These are phyloP conservation scores for Hymenotorrendiella dingleyae DNA, from an alignment of 2,329 filamentous ascomycete species.

Conservation along the genomic window DNA sequence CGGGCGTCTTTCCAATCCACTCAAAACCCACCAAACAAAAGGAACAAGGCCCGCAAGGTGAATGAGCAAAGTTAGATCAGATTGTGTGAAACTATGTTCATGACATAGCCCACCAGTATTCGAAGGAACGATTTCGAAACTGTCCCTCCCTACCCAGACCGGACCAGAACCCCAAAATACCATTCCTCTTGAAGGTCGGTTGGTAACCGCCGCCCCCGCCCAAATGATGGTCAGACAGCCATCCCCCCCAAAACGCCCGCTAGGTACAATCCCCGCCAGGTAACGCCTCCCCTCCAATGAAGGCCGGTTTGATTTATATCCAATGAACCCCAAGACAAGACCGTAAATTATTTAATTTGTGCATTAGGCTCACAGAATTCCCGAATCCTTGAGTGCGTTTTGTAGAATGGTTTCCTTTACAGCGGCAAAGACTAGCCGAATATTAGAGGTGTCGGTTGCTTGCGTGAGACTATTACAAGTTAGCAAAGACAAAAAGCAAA, in stretches of 20 bases:
- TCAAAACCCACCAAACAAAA: too few species aligned
- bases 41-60: too few species aligned
- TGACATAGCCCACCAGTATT: neutral
- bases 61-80: neutral
- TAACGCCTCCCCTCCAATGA: slow-evolving; percentile 24
- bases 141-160: neutral
- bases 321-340: slow-evolving; percentile 15
- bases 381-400: slow-evolving; percentile 96
- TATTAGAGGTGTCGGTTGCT: slow-evolving; percentile 98
- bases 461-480: slow-evolving; percentile 72
- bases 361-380: slow-evolving; percentile 64
- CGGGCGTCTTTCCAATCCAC: too few species aligned
- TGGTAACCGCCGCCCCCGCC: too few species aligned
- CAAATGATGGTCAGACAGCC: too few species aligned
- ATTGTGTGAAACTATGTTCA: neutral
- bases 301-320: slow-evolving; percentile 14
- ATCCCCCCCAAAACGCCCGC: too few species aligned
- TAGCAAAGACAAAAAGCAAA: slow-evolving; percentile 10
- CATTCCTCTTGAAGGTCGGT: too few species aligned
- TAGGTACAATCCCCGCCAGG: too few species aligned
- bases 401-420: slow-evolving; percentile 99
- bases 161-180: too few species aligned
- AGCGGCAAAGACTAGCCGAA: slow-evolving; percentile 92
- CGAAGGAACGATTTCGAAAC: neutral
- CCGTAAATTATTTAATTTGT: slow-evolving; percentile 19